A percentile compares a stretch with the other conserved stretches of the same genome.
phyloP scores from a whole-genome alignment of 306 rosid genomes.

The Begonia peltatifolia region DNA sequence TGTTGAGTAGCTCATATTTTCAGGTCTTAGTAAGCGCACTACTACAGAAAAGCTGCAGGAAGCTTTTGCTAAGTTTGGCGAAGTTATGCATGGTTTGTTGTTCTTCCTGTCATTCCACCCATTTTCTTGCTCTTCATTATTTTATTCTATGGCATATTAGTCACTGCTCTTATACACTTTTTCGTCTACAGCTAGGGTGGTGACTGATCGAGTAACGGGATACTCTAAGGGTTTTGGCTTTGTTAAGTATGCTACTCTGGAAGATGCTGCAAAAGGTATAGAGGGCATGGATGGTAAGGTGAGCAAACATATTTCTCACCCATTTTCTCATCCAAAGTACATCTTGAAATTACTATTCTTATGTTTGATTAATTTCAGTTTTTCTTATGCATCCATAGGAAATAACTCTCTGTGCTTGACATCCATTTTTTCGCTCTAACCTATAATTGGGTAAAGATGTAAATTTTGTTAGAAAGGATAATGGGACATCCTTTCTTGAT shows the following conservation, averaged over 20 bases:
- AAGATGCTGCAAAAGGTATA: constrained; percentile 76
- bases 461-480: no score
- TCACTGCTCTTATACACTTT: background rate
- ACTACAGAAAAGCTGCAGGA: constrained; percentile 58
- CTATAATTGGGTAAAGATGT: no score
- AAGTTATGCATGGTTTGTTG: constrained; percentile 56
- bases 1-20: background rate
- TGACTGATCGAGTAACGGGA: constrained; percentile 79
- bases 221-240: constrained; percentile 92
- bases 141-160: background rate
- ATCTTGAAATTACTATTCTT: background rate
- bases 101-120: background rate
- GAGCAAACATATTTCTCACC: constrained; percentile 4
- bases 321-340: background rate
- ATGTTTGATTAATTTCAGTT: no score
- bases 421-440: no score
- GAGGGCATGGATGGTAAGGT: constrained; percentile 99
- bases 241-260: constrained; percentile 64
- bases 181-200: constrained; percentile 64
- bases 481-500: no score
- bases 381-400: no score
- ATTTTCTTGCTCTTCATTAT: background rate
- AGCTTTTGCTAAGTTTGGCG: constrained; percentile 73
- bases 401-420: no score
- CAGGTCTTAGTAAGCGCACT: constrained; percentile 92